These are phyloP conservation scores for Neofusicoccum laricinum DNA, from an alignment of 2,329 filamentous ascomycete species.

Conservation along the genomic window DNA sequence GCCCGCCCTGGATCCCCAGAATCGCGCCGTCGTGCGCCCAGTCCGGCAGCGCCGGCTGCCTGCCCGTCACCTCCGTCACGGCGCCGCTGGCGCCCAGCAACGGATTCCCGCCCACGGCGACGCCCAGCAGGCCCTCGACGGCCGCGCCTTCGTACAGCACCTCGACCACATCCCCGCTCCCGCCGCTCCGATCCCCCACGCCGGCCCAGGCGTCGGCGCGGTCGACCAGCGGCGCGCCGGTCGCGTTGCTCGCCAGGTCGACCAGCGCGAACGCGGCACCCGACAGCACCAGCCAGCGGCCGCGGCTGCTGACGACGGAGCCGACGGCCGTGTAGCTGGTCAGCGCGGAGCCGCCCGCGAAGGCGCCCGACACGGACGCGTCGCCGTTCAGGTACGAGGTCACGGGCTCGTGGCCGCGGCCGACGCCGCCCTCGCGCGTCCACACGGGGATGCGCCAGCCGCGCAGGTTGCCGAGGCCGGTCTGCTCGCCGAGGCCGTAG, in stretches of 20 bases:
- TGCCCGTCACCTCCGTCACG: constrained; percentile 34
- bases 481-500: constrained; percentile 27
- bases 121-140: neutral
- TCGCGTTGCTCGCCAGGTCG: constrained; percentile 27
- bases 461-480: constrained; percentile 27
- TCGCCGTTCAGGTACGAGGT: constrained; percentile 25
- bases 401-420: constrained; percentile 27
- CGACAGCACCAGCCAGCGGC: constrained; percentile 31
- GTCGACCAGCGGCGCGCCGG: neutral
- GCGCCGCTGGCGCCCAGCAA: constrained; percentile 24
- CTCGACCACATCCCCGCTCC: neutral
- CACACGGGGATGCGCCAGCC: constrained; percentile 27
- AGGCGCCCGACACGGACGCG: constrained; percentile 16
- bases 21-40: constrained; percentile 27
- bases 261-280: constrained; percentile 33
- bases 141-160: neutral
- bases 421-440: constrained; percentile 29
- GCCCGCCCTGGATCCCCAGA: constrained; percentile 37
- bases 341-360: constrained; percentile 30
- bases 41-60: constrained; percentile 32
- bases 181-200: neutral
- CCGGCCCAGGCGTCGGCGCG: neutral
- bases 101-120: constrained; percentile 16
- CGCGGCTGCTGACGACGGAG: constrained; percentile 29
- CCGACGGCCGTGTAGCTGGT: constrained; percentile 35